Conservation (phyloP, 352 stramenopile species). For the Phytophthora podocarpi region DNA sequence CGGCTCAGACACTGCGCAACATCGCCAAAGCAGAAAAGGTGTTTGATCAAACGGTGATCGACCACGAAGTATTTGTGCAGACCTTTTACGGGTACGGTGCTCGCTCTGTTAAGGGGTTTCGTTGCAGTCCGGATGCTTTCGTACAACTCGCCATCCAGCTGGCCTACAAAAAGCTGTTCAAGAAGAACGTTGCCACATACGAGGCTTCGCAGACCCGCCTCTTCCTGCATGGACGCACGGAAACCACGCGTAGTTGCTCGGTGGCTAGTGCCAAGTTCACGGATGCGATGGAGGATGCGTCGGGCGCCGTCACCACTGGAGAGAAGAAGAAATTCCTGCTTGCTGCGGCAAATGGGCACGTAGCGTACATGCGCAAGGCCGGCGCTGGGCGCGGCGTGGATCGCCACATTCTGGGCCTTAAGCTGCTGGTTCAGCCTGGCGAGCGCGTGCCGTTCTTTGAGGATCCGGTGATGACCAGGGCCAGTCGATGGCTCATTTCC, state of each 20-base stretch:
- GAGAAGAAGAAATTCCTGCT: conserved; percentile 57
- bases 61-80: conserved; percentile 90
- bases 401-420: conserved; percentile 93
- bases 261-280: conserved; percentile 83
- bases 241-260: conserved; percentile 89
- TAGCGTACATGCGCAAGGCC: conserved; percentile 76
- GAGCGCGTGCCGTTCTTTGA: conserved; percentile 76
- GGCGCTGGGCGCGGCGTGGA: conserved; percentile 89
- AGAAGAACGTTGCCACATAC: conserved; percentile 87
- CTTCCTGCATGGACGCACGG: conserved; percentile 96
- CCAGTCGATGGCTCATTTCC: conserved; percentile 81
- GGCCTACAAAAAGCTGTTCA: conserved; percentile 83
- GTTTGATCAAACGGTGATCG: conserved; percentile 75
- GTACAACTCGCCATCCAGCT: conserved; percentile 96
- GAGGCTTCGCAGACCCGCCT: conserved; percentile 94
- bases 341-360: conserved; percentile 51
- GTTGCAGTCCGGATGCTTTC: conserved; percentile 94
- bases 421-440: conserved; percentile 50
- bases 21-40: conserved; percentile 59
- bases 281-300: conserved; percentile 77
- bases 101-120: conserved; percentile 88
- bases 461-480: conserved; percentile 64
- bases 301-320: conserved; percentile 23
- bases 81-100: conserved; percentile 91
- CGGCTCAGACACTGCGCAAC: conserved; percentile 42